Percentiles rank a stretch among this genome's conserved stretches.
Conservation (phyloP, 2,329 filamentous ascomycete species). For the Metarhizium sp. region DNA sequence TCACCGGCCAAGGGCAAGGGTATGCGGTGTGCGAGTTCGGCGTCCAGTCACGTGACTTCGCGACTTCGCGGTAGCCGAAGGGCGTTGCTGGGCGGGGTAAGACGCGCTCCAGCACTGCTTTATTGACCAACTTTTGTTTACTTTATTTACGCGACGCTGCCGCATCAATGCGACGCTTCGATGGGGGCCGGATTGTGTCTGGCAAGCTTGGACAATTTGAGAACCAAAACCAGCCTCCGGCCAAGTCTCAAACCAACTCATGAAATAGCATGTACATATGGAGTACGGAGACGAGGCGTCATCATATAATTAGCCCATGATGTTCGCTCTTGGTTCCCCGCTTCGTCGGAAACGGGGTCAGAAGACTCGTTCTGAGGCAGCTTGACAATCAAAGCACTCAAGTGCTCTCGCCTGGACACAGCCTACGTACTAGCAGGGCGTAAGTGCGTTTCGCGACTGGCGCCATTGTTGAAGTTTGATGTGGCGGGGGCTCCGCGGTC, state of each 20-base stretch:
- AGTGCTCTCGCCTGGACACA: not conserved
- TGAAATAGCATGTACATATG: constrained; percentile 2
- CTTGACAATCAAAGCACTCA: not conserved
- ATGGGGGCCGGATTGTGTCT: not conserved
- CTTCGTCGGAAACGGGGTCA: constrained; percentile 6
- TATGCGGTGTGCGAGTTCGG: no score
- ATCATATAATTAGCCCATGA: not conserved
- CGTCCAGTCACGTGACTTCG: constrained; percentile 10
- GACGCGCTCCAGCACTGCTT: constrained; percentile 6
- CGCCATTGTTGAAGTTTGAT: not conserved
- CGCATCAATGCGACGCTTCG: not conserved
- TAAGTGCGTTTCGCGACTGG: not conserved
- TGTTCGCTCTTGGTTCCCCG: constrained; percentile 8
- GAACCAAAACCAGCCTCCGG: constrained; percentile 8
- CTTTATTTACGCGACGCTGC: constrained; percentile 4
- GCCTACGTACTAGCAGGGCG: not conserved
- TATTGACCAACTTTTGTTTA: constrained; percentile 11
- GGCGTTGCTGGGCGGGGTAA: constrained; percentile 10
- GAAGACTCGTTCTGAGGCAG: constrained; percentile 5
- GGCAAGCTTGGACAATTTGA: not conserved
- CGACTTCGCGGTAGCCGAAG: constrained; percentile 9
- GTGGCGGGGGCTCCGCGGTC: not conserved
- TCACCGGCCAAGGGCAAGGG: no score
- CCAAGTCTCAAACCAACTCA: constrained; percentile 16
- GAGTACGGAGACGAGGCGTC: constrained; percentile 11